Conservation (phyloP, 108 stramenopile genomes). For the Cyclotella cryptica region DNA sequence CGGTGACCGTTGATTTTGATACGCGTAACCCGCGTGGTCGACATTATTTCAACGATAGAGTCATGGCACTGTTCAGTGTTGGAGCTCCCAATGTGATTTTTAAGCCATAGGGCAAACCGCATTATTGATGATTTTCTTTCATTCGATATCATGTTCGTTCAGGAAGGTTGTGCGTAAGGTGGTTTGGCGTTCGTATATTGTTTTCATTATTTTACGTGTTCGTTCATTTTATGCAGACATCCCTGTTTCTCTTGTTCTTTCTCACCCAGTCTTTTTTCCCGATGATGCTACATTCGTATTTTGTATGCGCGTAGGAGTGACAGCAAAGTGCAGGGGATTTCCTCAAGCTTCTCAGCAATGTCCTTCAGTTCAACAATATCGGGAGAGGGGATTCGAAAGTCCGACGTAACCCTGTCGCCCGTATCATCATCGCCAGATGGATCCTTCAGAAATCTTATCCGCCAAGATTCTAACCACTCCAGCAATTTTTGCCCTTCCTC, state of each 20-base stretch:
- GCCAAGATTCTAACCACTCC: slow-evolving; percentile 19
- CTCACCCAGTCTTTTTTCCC: background rate
- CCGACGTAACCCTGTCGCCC: slow-evolving; percentile 23
- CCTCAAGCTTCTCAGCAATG: background rate
- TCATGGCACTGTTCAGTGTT: too few relatives aligned
- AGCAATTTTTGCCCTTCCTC: slow-evolving; percentile 30
- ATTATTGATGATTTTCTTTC: too few relatives aligned
- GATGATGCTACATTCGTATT: background rate
- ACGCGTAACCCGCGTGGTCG: too few relatives aligned
- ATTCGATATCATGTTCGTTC: too few relatives aligned
- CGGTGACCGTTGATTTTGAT: too few relatives aligned
- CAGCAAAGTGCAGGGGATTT: slow-evolving; percentile 2
- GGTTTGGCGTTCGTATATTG: too few relatives aligned
- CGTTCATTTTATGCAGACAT: too few relatives aligned
- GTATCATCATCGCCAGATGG: slow-evolving; percentile 23
- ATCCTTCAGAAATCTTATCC: slow-evolving; percentile 31
- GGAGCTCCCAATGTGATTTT: too few relatives aligned
- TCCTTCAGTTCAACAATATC: background rate
- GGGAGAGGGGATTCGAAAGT: slow-evolving; percentile 11
- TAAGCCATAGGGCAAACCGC: too few relatives aligned
- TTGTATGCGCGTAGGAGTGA: background rate
- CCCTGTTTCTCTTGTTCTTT: background rate
- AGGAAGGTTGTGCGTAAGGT: too few relatives aligned
- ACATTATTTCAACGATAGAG: too few relatives aligned
- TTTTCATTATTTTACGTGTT: too few relatives aligned